phyloP scores from a whole-genome alignment of 2,329 filamentous ascomycete species.

The Penicillium sumatraense region DNA sequence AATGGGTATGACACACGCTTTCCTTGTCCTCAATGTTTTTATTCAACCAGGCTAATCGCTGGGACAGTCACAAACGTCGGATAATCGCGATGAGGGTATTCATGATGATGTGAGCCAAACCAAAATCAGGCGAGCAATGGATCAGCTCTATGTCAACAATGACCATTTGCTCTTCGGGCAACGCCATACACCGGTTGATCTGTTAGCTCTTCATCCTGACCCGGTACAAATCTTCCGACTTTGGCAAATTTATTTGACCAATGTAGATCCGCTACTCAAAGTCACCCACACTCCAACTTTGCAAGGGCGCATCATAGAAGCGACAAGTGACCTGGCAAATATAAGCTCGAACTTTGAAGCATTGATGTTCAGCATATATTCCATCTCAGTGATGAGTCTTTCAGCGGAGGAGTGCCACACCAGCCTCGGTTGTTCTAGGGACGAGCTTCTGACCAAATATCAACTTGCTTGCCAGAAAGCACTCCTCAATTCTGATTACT shows the following conservation, averaged over 20 bases:
- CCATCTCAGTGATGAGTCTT: constrained; percentile 62
- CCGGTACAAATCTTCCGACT: constrained; percentile 37
- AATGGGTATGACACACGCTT: constrained; percentile 40
- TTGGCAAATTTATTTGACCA: constrained; percentile 73
- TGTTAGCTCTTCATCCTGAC: constrained; percentile 23
- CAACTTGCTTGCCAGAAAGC: constrained; percentile 54
- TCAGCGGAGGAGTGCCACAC: constrained; percentile 57
- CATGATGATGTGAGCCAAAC: constrained; percentile 8
- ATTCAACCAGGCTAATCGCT: background rate
- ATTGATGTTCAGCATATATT: constrained; percentile 72
- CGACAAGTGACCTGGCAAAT: constrained; percentile 59
- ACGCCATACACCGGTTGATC: constrained; percentile 8
- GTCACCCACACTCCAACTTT: constrained; percentile 69
- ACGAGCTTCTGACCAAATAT: constrained; percentile 47
- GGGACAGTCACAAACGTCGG: background rate
- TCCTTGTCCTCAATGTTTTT: background rate
- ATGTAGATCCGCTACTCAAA: constrained; percentile 71
- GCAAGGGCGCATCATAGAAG: constrained; percentile 67
- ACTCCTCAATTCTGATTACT: constrained; percentile 47
- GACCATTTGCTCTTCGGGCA: constrained; percentile 21
- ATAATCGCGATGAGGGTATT: background rate
- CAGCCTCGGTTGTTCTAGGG: constrained; percentile 43
- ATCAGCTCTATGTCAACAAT: constrained; percentile 13
- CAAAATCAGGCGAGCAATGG: constrained; percentile 16
- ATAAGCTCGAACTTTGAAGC: constrained; percentile 65